These are phyloP conservation scores for Raphanus hybrid DNA, from an alignment of 441 rosid genomes.

Conservation along the genomic window DNA sequence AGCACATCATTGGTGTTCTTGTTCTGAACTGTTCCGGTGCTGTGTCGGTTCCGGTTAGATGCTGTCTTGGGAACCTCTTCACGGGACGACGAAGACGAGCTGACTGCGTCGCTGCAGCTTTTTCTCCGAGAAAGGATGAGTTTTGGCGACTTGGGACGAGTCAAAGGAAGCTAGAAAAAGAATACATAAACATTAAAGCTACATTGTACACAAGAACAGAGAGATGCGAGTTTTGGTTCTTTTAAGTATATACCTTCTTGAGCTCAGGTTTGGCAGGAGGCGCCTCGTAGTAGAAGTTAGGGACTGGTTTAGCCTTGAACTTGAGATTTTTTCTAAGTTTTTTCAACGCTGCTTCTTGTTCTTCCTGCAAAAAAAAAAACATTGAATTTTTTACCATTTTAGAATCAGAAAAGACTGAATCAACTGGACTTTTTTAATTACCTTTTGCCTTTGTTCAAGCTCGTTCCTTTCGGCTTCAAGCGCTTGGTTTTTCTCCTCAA, in stretches of 20 bases:
- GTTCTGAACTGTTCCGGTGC: slow-evolving; percentile 53
- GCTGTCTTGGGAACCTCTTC: slow-evolving; percentile 57
- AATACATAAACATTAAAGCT: slow-evolving; percentile 22
- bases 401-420: slow-evolving; percentile 11
- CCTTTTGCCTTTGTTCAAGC: slow-evolving; percentile 82
- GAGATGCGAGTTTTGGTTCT: not conserved
- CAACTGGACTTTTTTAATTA: slow-evolving; percentile 28
- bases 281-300: slow-evolving; percentile 87
- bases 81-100: slow-evolving; percentile 47
- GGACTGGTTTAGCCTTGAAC: slow-evolving; percentile 90
- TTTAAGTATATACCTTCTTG: slow-evolving; percentile 70
- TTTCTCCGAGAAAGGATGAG: slow-evolving; percentile 67
- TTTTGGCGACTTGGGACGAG: slow-evolving; percentile 87
- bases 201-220: slow-evolving; percentile 16
- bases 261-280: slow-evolving; percentile 86
- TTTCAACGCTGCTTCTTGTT: slow-evolving; percentile 91
- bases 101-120: slow-evolving; percentile 73
- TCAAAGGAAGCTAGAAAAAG: slow-evolving; percentile 69
- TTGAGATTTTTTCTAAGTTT: slow-evolving; percentile 89
- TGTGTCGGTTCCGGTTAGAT: slow-evolving; percentile 62
- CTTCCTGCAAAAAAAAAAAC: slow-evolving; percentile 62
- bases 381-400: slow-evolving; percentile 5
- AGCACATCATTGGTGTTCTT: slow-evolving; percentile 47
- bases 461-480: slow-evolving; percentile 78
- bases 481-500: slow-evolving; percentile 86